Conservation (phyloP, 2,329 filamentous ascomycete species). For the Plectosphaerella cucumerina region DNA sequence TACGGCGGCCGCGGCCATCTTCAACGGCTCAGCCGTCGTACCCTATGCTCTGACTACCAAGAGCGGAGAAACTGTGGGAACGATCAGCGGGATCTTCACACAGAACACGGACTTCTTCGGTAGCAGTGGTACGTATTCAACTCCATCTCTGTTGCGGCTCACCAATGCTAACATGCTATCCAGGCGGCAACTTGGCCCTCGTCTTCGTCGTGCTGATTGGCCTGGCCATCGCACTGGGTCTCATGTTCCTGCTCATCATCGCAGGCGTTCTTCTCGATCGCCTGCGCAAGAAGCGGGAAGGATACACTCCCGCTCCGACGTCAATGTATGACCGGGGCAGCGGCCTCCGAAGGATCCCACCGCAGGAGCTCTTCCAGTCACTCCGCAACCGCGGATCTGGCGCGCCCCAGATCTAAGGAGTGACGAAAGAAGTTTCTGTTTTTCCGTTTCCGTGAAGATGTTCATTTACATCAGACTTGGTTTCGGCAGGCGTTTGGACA, state of each 20-base stretch:
- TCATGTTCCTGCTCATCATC: constrained; percentile 75
- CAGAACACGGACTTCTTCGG: constrained; percentile 75
- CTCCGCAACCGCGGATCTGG: constrained; percentile 43
- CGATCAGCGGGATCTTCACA: constrained; percentile 77
- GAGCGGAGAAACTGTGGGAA: constrained; percentile 61
- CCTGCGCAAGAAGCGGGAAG: constrained; percentile 70
- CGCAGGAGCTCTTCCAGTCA: constrained; percentile 54
- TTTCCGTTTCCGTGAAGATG: constrained; percentile 2
- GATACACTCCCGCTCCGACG: constrained; percentile 74
- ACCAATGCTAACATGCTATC: constrained; percentile 15
- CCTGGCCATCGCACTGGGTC: constrained; percentile 70
- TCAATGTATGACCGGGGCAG: constrained; percentile 57
- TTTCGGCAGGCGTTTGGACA: constrained; percentile 32
- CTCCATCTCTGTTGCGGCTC: constrained; percentile 1
- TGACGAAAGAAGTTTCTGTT: constrained; percentile 6
- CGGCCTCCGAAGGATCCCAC: constrained; percentile 57
- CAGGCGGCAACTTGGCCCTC: constrained; percentile 58
- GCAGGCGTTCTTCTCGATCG: constrained; percentile 72
- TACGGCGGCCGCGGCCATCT: constrained; percentile 79
- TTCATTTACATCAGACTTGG: constrained; percentile 5
- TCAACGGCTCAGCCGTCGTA: constrained; percentile 72
- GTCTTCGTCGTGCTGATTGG: constrained; percentile 79
- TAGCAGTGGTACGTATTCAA: constrained; percentile 48
- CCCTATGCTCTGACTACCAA: constrained; percentile 79
- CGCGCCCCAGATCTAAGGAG: constrained; percentile 46